Evolutionary conservation across 2,329 filamentous ascomycete genomes (phyloP), one percentile per base, ranked within the genome.

Genomic region (Zopfia rhizophila): DNA sequence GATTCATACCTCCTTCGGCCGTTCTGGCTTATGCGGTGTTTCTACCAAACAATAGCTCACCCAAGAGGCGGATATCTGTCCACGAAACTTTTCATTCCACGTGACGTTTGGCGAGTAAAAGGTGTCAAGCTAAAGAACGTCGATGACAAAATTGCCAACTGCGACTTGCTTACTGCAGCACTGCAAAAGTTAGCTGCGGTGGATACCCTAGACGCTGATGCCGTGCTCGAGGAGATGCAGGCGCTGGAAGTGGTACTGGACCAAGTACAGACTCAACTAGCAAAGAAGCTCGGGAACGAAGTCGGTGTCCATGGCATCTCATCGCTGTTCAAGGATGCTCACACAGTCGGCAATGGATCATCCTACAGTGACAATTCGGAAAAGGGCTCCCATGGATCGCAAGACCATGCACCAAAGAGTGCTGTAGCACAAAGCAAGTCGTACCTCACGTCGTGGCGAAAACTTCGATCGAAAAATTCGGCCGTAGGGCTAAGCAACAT

Each of bases 1-100:
- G 90, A 88, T 24, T 91, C 95, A 28, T 87, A 88, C 48, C 81
- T 97, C 61, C 80, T 97, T n/a, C 86, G 94, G 14, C 95, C 94
- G 2, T 99, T 97, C 72, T 99, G 94, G 94, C 79, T 99, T 31
- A 96, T 99, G 90, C 86, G 94, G 42, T 92, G 89, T 51, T 80
- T 99, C 18, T 96, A 94, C 66, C 91, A 97, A 69, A 96, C 92
- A 0, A 84, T 99, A 31, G 88, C 87, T 13, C 93, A 99, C 64
- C 91, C 93, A 2, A 86, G 91, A 17, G 94, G 94, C 25, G 94
- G 92, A 12, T 99, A 97, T 66, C 68, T 99, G 14, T 96, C 92
- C 40, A 93, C 87, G 16, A 92, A 91, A 61, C 81, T 99, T 0
- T 99, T 99, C 66, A 83, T 99, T 4, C 92, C 94, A 5, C 84